Conservation (phyloP, 345 rosid genomes). For the Populus simonii region DNA sequence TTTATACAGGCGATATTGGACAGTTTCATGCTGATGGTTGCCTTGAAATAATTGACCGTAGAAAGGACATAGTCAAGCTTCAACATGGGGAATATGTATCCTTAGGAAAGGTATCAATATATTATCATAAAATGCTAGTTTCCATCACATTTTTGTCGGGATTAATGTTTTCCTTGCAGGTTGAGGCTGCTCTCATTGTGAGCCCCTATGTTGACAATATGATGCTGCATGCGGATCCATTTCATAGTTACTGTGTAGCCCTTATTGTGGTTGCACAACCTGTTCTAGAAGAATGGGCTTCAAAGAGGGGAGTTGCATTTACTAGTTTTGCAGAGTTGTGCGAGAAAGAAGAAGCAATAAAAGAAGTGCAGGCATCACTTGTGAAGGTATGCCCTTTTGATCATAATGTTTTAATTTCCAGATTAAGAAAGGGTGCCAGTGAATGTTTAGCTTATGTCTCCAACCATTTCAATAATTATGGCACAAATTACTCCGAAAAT, state of each 20-base stretch:
- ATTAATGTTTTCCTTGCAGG: constrained; percentile 45
- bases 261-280: constrained; percentile 71
- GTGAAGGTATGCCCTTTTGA: constrained; percentile 46
- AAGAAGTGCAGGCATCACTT: constrained; percentile 81
- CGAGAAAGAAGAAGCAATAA: constrained; percentile 50
- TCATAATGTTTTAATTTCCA: neutral
- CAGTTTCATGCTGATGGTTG: constrained; percentile 91
- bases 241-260: constrained; percentile 87
- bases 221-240: constrained; percentile 94
- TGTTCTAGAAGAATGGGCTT: constrained; percentile 76
- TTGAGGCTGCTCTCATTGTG: constrained; percentile 77
- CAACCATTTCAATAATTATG: neutral
- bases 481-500: neutral
- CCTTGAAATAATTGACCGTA: constrained; percentile 94
- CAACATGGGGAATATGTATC: constrained; percentile 99
- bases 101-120: constrained; percentile 75
- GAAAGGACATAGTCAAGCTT: constrained; percentile 95
- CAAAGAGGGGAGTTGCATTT: constrained; percentile 54
- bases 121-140: neutral
- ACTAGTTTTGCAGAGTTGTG: constrained; percentile 60
- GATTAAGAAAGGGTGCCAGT: neutral
- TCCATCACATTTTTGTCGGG: constrained; percentile 2
- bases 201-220: constrained; percentile 75
- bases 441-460: neutral
- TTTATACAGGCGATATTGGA: constrained; percentile 96